Evolutionary conservation across 306 rosid species (phyloP).

Genomic region (Fagus crenata): DNA sequence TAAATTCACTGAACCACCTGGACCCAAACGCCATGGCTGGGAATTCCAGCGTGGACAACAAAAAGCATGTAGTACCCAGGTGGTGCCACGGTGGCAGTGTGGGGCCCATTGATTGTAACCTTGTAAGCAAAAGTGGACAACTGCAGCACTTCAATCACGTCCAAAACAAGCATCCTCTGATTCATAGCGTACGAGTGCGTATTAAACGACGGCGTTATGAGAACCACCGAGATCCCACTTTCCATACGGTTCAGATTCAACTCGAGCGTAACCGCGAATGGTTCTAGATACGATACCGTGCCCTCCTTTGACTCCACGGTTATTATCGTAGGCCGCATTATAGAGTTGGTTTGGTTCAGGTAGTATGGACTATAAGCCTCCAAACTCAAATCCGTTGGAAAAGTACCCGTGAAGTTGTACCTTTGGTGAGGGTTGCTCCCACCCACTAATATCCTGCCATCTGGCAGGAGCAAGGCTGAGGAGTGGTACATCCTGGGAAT

Average conservation of each 20-base stretch:
- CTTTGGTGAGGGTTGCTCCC: slow-evolving; percentile 71
- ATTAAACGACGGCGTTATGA: slow-evolving; percentile 68
- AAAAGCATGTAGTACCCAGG: slow-evolving; percentile 69
- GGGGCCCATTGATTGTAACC: slow-evolving; percentile 53
- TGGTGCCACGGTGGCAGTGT: slow-evolving; percentile 51
- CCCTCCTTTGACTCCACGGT: slow-evolving; percentile 32
- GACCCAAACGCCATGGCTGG: slow-evolving; percentile 62
- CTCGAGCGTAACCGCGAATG: slow-evolving; percentile 45
- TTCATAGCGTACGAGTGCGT: slow-evolving; percentile 76
- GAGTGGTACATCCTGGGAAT: slow-evolving; percentile 75
- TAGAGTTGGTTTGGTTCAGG: slow-evolving; percentile 25
- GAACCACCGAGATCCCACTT: slow-evolving; percentile 24
- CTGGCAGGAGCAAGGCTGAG: slow-evolving; percentile 54
- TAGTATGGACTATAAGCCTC: slow-evolving; percentile 62
- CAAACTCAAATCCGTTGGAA: slow-evolving; percentile 68
- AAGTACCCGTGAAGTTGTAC: slow-evolving; percentile 54
- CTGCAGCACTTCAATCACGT: slow-evolving; percentile 8
- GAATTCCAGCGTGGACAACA: slow-evolving; percentile 64
- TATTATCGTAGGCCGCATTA: slow-evolving; percentile 42
- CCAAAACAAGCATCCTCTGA: slow-evolving; percentile 55
- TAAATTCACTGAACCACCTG: slow-evolving; percentile 37
- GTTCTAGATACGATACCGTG: slow-evolving; percentile 36
- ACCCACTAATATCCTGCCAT: slow-evolving; percentile 72
- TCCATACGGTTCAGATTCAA: slow-evolving; percentile 8
- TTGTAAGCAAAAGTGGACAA: slow-evolving; percentile 33